Conservation (phyloP, 371 early-diverging fungal genomes). For the Phascolomyces articulosus region DNA sequence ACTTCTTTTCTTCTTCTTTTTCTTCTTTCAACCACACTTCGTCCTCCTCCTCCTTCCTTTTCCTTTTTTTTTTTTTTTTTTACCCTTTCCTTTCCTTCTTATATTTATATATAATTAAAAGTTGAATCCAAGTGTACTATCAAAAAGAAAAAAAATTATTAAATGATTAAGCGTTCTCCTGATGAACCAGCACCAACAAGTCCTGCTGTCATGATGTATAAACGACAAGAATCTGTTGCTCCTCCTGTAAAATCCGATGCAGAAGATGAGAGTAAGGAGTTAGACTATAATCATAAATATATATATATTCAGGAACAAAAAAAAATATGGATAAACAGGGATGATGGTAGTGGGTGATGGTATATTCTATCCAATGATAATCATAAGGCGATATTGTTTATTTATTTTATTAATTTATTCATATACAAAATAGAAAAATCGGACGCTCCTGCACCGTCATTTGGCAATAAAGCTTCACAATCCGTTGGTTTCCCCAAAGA, state of each 20-base stretch:
- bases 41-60: neutral
- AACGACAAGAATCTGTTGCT: neutral
- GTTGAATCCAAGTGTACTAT: neutral
- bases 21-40: too few species aligned
- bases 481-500: neutral
- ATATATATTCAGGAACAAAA: neutral
- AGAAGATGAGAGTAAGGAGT: neutral
- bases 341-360: too few species aligned
- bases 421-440: neutral
- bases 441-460: neutral
- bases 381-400: too few species aligned
- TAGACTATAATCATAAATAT: neutral
- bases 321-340: too few species aligned
- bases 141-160: neutral
- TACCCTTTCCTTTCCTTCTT: constrained; percentile 3
- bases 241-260: neutral
- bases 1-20: neutral
- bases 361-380: too few species aligned
- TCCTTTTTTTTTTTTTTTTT: constrained; percentile 1
- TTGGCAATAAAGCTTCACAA: constrained; percentile 3
- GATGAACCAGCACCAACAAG: neutral
- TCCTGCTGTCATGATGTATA: neutral
- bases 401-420: too few species aligned
- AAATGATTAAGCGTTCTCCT: neutral
- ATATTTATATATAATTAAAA: too few species aligned